phyloP scores from a whole-genome alignment of 805 yeast genomes.

The Blastobotrys chiropterorum region DNA sequence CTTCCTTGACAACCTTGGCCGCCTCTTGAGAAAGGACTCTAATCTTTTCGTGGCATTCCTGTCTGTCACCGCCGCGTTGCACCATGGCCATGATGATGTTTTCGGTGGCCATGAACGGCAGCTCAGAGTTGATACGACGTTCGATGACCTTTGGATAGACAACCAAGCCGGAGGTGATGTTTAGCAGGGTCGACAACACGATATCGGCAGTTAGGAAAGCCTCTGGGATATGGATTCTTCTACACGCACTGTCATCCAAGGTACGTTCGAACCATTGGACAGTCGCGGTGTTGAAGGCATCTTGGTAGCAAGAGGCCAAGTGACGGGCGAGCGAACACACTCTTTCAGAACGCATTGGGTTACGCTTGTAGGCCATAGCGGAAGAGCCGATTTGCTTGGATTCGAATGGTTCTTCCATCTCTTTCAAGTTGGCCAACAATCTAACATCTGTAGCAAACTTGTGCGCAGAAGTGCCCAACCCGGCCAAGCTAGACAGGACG shows the following conservation, averaged over 20 bases:
- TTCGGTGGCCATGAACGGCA: conserved; percentile 99
- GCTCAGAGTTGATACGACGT: conserved; percentile 88
- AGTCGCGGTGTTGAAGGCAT: conserved; percentile 93
- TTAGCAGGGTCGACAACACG: conserved; percentile 77
- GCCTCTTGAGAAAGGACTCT: conserved; percentile 97
- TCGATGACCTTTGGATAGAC: conserved; percentile 98
- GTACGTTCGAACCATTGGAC: conserved; percentile 99
- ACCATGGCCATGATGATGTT: conserved; percentile 99
- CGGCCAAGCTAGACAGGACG: conserved; percentile 83
- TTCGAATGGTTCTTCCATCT: conserved; percentile 97
- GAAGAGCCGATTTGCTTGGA: conserved; percentile 96
- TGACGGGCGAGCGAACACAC: conserved; percentile 98
- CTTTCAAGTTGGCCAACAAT: conserved; percentile 92
- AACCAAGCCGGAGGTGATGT: conserved; percentile 91
- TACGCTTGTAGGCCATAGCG: conserved; percentile 99
- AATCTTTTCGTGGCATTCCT: conserved; percentile 96
- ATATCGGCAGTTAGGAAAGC: conserved; percentile 96
- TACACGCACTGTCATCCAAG: conserved; percentile 93
- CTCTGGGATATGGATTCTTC: conserved; percentile 93
- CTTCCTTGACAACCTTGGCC: conserved; percentile 91
- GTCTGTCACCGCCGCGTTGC: conserved; percentile 94
- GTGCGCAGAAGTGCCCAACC: conserved; percentile 94
- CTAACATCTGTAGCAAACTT: conserved; percentile 97
- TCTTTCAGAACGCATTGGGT: conserved; percentile 99
- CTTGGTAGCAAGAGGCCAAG: conserved; percentile 82